Percentiles rank a stretch among this genome's conserved stretches.
Conservation (phyloP, 2,329 filamentous ascomycete genomes). For the Talaromyces sp. region DNA sequence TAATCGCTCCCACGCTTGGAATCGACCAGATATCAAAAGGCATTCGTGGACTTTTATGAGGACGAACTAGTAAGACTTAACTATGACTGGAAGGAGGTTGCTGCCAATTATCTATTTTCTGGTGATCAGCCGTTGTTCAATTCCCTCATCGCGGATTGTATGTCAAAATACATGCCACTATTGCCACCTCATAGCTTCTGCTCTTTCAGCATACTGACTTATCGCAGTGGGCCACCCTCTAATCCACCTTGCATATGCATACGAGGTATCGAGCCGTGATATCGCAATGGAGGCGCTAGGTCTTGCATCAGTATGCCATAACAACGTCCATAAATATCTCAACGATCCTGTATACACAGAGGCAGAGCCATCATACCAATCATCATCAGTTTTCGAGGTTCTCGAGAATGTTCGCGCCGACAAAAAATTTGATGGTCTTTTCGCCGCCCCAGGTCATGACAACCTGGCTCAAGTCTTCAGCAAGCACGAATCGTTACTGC, state of each 20-base stretch:
- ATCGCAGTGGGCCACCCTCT: constrained; percentile 80
- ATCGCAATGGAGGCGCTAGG: constrained; percentile 86
- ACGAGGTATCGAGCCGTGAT: constrained; percentile 82
- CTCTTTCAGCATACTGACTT: constrained; percentile 28
- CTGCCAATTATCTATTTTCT: constrained; percentile 73
- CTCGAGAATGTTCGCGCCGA: constrained; percentile 71
- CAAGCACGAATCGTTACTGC: constrained; percentile 67
- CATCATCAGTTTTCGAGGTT: constrained; percentile 68
- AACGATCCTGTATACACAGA: constrained; percentile 71
- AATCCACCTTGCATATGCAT: constrained; percentile 95
- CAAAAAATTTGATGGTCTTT: constrained; percentile 68
- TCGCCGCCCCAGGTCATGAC: constrained; percentile 58
- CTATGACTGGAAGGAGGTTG: constrained; percentile 82
- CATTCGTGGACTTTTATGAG: constrained; percentile 93
- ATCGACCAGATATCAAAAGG: constrained; percentile 74
- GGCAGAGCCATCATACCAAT: constrained; percentile 61
- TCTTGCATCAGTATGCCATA: constrained; percentile 64
- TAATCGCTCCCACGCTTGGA: neutral
- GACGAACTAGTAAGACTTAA: constrained; percentile 76
- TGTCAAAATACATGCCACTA: constrained; percentile 33
- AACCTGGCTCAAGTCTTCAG: constrained; percentile 71
- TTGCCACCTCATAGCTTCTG: neutral
- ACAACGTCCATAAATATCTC: constrained; percentile 62
- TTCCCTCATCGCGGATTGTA: constrained; percentile 76
- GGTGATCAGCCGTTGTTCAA: constrained; percentile 75